A percentile compares a stretch with the other conserved stretches of the same genome.
These are phyloP conservation scores for Nosema bombycis DNA, from an alignment of 371 early-diverging fungal species.

Conservation along the genomic window DNA sequence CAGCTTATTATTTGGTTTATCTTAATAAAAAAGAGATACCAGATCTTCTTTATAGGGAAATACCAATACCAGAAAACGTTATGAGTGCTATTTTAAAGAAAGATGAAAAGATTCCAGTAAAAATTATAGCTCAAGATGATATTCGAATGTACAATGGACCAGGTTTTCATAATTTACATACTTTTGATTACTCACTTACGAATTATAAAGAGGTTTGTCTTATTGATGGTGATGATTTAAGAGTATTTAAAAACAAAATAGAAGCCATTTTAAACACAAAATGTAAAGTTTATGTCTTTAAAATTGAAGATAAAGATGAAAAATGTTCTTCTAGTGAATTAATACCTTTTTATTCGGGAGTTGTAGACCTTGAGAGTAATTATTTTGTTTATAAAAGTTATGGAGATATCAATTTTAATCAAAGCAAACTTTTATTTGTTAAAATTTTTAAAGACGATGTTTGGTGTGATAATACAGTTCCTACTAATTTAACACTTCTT, in stretches of 20 bases:
- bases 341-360: neutral
- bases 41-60: slow-evolving; percentile 6
- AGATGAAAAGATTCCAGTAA: slow-evolving; percentile 18
- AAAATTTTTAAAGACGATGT: slow-evolving; percentile 32
- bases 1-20: slow-evolving; percentile 64
- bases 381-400: slow-evolving; percentile 34
- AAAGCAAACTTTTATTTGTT: slow-evolving; percentile 25
- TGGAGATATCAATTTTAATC: slow-evolving; percentile 25
- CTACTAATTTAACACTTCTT: slow-evolving; percentile 11
- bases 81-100: slow-evolving; percentile 7
- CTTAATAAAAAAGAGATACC: slow-evolving; percentile 27
- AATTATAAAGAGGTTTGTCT: slow-evolving; percentile 19
- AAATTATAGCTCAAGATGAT: slow-evolving; percentile 12
- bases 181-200: slow-evolving; percentile 30
- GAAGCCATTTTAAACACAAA: slow-evolving; percentile 10
- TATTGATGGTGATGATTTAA: slow-evolving; percentile 22
- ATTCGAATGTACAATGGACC: slow-evolving; percentile 34
- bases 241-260: slow-evolving; percentile 27
- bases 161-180: slow-evolving; percentile 25
- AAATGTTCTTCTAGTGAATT: neutral
- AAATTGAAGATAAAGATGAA: neutral
- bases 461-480: slow-evolving; percentile 36
- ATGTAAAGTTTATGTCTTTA: slow-evolving; percentile 25
- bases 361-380: neutral
- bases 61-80: slow-evolving; percentile 13